Percentiles rank a stretch among this genome's conserved stretches.
Evolutionary conservation across 495 filamentous ascomycete species (phyloP).

Genomic region (Aspergillus panamensis): DNA sequence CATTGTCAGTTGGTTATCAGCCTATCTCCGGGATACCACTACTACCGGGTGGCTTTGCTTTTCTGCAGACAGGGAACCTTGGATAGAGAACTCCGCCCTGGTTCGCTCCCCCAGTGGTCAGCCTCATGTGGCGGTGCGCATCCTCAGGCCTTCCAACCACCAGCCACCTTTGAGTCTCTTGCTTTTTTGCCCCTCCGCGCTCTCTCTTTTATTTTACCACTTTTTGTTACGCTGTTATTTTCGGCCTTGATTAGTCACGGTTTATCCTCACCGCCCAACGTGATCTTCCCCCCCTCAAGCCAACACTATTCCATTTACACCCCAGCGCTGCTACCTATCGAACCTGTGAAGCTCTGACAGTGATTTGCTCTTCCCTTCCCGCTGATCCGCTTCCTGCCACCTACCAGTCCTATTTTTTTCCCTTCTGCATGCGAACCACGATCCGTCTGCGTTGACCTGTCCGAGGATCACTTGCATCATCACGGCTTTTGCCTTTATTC

Average conservation of each 20-base stretch:
- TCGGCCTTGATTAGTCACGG: constrained; percentile 14
- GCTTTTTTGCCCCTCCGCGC: neutral
- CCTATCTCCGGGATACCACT: neutral
- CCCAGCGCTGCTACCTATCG: neutral
- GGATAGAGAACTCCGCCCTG: constrained; percentile 11
- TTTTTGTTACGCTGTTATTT: neutral
- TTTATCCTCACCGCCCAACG: constrained; percentile 9
- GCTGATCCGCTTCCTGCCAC: constrained; percentile 28
- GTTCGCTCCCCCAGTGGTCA: constrained; percentile 6
- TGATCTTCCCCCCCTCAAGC: constrained; percentile 19
- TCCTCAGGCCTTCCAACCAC: constrained; percentile 2
- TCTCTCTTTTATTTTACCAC: neutral
- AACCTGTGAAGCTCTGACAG: constrained; percentile 20
- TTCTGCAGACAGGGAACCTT: constrained; percentile 23
- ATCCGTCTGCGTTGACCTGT: constrained; percentile 22
- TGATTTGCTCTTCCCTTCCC: constrained; percentile 28
- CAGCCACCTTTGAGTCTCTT: constrained; percentile 13
- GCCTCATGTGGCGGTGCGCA: constrained; percentile 26
- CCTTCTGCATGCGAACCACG: constrained; percentile 25
- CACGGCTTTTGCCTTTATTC: constrained; percentile 25
- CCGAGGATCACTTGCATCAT: constrained; percentile 27
- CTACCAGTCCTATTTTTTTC: constrained; percentile 20
- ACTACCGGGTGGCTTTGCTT: constrained; percentile 17
- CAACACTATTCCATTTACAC: constrained; percentile 6
- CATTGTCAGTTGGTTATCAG: constrained; percentile 17